Percentiles rank a stretch among this genome's conserved stretches.
These are phyloP conservation scores for Phlyctochytrium bullatum DNA, from an alignment of 192 early-diverging fungal species.

Conservation along the genomic window DNA sequence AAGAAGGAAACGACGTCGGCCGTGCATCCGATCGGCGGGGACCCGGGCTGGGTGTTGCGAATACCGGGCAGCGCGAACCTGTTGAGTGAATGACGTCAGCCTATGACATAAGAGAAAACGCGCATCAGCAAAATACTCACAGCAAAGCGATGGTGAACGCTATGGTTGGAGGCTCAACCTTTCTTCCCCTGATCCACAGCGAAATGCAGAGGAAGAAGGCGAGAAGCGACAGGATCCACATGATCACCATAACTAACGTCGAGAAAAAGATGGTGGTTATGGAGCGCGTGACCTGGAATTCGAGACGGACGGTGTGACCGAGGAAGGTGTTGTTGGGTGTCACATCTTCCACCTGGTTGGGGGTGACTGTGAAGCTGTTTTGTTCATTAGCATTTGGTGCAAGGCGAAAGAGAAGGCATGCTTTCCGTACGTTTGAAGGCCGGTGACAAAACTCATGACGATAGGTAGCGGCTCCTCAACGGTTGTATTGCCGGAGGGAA, in stretches of 20 bases:
- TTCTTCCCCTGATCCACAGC: conserved; percentile 24
- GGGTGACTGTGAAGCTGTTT: too few relatives aligned
- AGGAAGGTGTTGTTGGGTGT: background rate
- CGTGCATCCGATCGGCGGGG: conserved; percentile 21
- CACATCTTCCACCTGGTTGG: too few relatives aligned
- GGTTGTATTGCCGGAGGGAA: too few relatives aligned
- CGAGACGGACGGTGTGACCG: background rate
- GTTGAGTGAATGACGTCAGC: too few relatives aligned
- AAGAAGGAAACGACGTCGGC: conserved; percentile 28
- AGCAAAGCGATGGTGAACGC: conserved; percentile 15
- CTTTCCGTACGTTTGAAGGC: conserved; percentile 1
- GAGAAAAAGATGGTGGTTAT: conserved; percentile 21
- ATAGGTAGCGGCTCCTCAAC: background rate
- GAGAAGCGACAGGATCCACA: conserved; percentile 31
- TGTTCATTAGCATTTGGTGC: too few relatives aligned
- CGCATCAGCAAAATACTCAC: background rate
- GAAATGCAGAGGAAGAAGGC: conserved; percentile 14
- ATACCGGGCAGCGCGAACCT: conserved; percentile 29
- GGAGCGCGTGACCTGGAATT: conserved; percentile 8
- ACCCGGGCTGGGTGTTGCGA: conserved; percentile 29
- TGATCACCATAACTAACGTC: conserved; percentile 16
- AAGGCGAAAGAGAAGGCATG: too few relatives aligned
- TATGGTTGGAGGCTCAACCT: conserved; percentile 34
- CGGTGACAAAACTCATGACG: conserved; percentile 1
- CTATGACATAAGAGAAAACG: background rate